These are phyloP conservation scores for Lodderomyces pseudojiufengensis DNA, from an alignment of 1,139 yeast species.

Conservation along the genomic window DNA sequence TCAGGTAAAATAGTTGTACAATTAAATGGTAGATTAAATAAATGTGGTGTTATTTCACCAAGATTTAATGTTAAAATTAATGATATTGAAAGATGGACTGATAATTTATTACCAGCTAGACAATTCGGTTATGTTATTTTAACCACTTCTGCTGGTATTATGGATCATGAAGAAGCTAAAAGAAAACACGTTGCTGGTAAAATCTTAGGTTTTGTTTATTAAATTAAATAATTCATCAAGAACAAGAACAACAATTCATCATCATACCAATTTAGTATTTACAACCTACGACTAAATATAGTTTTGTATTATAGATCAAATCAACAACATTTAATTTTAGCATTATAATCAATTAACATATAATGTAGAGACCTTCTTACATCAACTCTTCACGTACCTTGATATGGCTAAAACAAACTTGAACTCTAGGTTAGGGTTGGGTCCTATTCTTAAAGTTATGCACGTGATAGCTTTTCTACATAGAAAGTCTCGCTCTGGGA, in stretches of 20 bases:
- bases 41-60: slow-evolving; percentile 98
- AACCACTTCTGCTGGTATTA: slow-evolving; percentile 98
- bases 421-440: background rate
- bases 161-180: slow-evolving; percentile 99
- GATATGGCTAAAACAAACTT: no score
- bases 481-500: no score
- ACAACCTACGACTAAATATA: background rate
- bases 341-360: no score
- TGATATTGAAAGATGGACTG: slow-evolving; percentile 98
- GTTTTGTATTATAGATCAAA: background rate
- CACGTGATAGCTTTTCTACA: no score
- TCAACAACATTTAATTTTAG: background rate
- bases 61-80: slow-evolving; percentile 93
- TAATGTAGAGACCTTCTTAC: no score
- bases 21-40: slow-evolving; percentile 96
- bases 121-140: slow-evolving; percentile 96
- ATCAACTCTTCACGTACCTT: background rate
- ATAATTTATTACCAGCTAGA: slow-evolving; percentile 96
- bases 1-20: slow-evolving; percentile 96
- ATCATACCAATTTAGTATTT: no score
- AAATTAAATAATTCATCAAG: slow-evolving; percentile 23
- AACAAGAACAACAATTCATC: no score
- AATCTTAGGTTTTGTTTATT: slow-evolving; percentile 94
- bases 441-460: background rate
- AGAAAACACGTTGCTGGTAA: slow-evolving; percentile 99